phyloP scores from a whole-genome alignment of 345 rosid species.

The Eucalyptus caleyi region DNA sequence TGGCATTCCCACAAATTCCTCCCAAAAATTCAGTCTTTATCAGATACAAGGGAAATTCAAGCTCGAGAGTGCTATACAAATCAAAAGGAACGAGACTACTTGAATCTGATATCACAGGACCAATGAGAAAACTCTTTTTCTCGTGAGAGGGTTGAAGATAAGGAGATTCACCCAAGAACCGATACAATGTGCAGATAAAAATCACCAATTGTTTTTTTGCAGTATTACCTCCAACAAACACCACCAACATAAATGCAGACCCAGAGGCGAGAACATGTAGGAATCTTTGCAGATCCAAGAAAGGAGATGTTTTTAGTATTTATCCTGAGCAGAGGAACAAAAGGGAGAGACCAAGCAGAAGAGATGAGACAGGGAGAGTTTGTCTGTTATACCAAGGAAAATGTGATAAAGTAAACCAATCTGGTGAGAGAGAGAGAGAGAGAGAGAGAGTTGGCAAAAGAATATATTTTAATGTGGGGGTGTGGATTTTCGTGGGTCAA shows the following conservation, averaged over 20 bases:
- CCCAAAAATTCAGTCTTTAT: constrained; percentile 1
- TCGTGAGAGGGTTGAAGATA: background rate
- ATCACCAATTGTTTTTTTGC: background rate
- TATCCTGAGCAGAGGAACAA: background rate
- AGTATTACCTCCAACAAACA: background rate
- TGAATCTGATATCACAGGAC: background rate
- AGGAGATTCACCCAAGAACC: background rate
- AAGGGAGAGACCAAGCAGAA: background rate
- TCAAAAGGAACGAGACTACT: background rate
- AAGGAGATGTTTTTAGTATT: constrained; percentile 20
- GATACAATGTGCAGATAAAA: background rate
- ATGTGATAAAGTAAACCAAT: background rate
- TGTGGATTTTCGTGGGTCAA: constrained; percentile 15
- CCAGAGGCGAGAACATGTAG: background rate
- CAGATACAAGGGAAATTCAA: background rate
- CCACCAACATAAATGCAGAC: background rate
- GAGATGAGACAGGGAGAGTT: background rate
- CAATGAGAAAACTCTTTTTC: background rate
- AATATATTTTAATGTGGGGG: background rate
- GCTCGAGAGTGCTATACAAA: background rate
- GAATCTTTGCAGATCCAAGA: constrained; percentile 52
- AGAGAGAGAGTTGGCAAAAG: background rate
- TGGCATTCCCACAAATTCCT: constrained; percentile 8
- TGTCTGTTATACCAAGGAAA: background rate
- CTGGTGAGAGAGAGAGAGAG: background rate